A percentile compares a stretch with the other conserved stretches of the same genome.
Evolutionary conservation across 805 yeast genomes (phyloP).

Genomic region (Kodamaea fukazawae): DNA sequence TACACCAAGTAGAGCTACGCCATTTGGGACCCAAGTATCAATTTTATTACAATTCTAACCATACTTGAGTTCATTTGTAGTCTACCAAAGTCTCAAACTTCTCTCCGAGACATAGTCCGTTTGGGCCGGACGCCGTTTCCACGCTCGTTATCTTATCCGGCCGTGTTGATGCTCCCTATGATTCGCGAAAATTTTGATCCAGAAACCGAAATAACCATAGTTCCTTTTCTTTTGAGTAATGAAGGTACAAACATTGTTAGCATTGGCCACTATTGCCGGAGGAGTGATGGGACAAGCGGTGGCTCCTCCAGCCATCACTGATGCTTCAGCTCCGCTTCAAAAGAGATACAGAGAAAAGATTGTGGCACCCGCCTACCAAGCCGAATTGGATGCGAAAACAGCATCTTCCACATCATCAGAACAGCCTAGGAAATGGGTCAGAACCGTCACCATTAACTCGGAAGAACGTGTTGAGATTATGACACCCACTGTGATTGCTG

Average conservation of each 20-base stretch:
- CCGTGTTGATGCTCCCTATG: too few species aligned
- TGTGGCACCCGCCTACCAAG: conserved; percentile 28
- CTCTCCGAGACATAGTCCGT: too few species aligned
- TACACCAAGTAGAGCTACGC: too few species aligned
- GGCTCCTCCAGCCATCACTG: conserved; percentile 8
- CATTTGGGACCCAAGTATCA: too few species aligned
- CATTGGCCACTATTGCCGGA: conserved; percentile 11
- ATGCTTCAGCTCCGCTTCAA: conserved; percentile 15
- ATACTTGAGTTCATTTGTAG: too few species aligned
- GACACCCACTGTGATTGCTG: conserved; percentile 60
- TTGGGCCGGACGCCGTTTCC: too few species aligned
- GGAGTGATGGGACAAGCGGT: conserved; percentile 2
- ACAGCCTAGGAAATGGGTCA: conserved; percentile 46
- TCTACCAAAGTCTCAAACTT: too few species aligned
- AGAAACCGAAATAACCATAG: conserved; percentile 1
- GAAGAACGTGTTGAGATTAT: conserved; percentile 52
- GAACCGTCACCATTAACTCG: conserved; percentile 57
- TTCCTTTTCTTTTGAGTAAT: conserved; percentile 7
- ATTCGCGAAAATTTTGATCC: background rate
- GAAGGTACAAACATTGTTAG: conserved; percentile 13
- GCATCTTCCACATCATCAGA: conserved; percentile 7
- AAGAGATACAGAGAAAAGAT: conserved; percentile 31
- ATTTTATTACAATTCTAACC: too few species aligned
- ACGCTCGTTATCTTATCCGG: background rate
- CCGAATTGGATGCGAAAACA: conserved; percentile 15